phyloP scores from a whole-genome alignment of 768 basidiomycete species.

The Austroboletus eburneus region DNA sequence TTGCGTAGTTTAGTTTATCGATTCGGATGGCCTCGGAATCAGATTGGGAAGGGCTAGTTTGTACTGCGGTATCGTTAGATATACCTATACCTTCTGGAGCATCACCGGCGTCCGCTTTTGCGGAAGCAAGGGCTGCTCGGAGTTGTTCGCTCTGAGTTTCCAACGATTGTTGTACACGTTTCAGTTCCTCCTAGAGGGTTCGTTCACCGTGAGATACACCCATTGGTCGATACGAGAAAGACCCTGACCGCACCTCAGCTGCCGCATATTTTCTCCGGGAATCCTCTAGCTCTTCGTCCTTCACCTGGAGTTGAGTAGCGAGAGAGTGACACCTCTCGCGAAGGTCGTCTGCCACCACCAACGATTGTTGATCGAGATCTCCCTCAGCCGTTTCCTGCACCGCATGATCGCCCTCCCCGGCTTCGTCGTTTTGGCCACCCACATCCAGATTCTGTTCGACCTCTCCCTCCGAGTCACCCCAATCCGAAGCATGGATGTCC shows the following conservation, averaged over 20 bases:
- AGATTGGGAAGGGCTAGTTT: neutral
- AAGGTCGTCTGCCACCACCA: constrained; percentile 1
- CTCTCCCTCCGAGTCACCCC: constrained; percentile 23
- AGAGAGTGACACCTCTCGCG: constrained; percentile 17
- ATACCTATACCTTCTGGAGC: constrained; percentile 4
- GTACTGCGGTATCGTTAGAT: constrained; percentile 5
- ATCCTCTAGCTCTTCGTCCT: constrained; percentile 17
- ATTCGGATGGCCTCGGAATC: constrained; percentile 1
- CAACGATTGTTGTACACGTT: constrained; percentile 10
- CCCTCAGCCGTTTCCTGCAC: constrained; percentile 2
- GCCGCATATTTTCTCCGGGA: constrained; percentile 11
- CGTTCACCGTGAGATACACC: constrained; percentile 6
- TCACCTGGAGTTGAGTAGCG: constrained; percentile 14
- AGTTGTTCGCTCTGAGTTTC: constrained; percentile 20
- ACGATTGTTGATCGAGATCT: constrained; percentile 4
- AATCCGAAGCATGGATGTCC: constrained; percentile 18
- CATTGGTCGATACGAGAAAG: neutral
- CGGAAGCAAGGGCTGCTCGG: constrained; percentile 10
- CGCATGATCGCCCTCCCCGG: constrained; percentile 8
- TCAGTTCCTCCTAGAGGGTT: constrained; percentile 18
- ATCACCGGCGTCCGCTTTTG: constrained; percentile 2
- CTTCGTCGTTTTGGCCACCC: constrained; percentile 13
- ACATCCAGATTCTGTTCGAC: constrained; percentile 21
- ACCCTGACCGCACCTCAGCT: constrained; percentile 19
- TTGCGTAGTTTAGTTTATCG: constrained; percentile 14